phyloP scores from a whole-genome alignment of 2,329 filamentous ascomycete species.

The Neospermospora avenae region DNA sequence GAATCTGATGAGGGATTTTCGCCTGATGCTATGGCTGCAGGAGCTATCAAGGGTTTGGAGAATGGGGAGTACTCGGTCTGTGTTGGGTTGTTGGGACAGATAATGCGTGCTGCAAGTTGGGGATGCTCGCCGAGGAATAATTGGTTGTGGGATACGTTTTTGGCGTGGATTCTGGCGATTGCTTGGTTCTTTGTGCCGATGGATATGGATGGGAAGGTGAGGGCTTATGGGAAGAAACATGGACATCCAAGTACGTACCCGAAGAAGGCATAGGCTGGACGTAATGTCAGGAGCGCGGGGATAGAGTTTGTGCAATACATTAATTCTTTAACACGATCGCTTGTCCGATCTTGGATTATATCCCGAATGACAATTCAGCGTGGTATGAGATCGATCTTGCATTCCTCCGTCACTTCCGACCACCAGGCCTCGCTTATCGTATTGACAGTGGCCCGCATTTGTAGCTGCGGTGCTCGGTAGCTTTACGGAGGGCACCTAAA shows the following conservation, averaged over 20 bases:
- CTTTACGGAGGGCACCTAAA: too few species aligned
- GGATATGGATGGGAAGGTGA: constrained; percentile 56
- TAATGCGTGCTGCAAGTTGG: constrained; percentile 64
- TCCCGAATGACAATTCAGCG: too few species aligned
- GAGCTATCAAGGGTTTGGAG: constrained; percentile 71
- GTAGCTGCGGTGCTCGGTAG: too few species aligned
- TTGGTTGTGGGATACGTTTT: constrained; percentile 56
- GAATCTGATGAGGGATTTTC: constrained; percentile 76
- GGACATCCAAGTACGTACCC: constrained; percentile 51
- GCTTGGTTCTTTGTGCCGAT: constrained; percentile 56
- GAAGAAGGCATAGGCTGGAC: constrained; percentile 16
- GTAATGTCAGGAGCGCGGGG: not conserved
- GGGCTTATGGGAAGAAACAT: constrained; percentile 52
- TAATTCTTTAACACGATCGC: too few species aligned
- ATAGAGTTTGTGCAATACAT: too few species aligned
- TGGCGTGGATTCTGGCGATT: constrained; percentile 51
- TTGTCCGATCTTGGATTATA: too few species aligned
- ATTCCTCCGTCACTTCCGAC: too few species aligned
- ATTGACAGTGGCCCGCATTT: too few species aligned
- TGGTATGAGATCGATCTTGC: too few species aligned
- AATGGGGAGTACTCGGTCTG: constrained; percentile 76
- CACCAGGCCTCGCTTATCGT: too few species aligned
- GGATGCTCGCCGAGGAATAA: constrained; percentile 57
- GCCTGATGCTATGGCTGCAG: constrained; percentile 71
- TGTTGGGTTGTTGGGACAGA: constrained; percentile 65